Evolutionary conservation across 192 early-diverging fungal genomes (phyloP).

Genomic region (Coemansia reversa): DNA sequence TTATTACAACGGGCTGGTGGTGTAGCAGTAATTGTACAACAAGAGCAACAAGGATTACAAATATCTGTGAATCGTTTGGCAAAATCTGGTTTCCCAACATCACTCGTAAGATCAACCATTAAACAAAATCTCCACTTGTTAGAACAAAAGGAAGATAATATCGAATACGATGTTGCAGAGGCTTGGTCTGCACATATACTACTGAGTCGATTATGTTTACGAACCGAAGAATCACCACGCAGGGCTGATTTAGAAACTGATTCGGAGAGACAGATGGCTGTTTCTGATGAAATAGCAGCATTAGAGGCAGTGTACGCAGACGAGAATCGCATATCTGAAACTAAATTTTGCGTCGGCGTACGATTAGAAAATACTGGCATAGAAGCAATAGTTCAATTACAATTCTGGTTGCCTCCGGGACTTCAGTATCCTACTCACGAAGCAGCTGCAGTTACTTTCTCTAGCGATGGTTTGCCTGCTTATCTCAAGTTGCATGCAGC

Average conservation of each 20-base stretch:
- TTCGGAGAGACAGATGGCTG: neutral
- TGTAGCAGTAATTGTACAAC: constrained; percentile 12
- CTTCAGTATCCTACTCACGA: constrained; percentile 67
- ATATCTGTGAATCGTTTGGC: constrained; percentile 27
- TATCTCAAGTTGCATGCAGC: constrained; percentile 67
- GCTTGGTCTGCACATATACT: constrained; percentile 13
- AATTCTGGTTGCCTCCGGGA: constrained; percentile 61
- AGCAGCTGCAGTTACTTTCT: constrained; percentile 62
- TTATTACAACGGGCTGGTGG: constrained; percentile 29
- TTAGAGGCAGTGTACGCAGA: constrained; percentile 34
- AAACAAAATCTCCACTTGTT: neutral
- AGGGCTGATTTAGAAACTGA: neutral
- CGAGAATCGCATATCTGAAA: constrained; percentile 13
- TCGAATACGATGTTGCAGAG: constrained; percentile 2
- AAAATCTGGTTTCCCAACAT: constrained; percentile 29
- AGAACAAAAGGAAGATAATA: neutral
- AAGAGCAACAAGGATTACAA: neutral
- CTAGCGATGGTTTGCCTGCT: constrained; percentile 64
- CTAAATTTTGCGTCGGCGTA: constrained; percentile 13
- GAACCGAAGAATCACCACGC: neutral
- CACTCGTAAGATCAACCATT: constrained; percentile 2
- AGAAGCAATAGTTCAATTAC: constrained; percentile 46
- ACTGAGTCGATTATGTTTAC: constrained; percentile 13
- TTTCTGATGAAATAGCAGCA: constrained; percentile 29
- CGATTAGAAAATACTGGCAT: constrained; percentile 5